Conservation (phyloP, 2,329 filamentous ascomycete genomes). For the Pseudocercospora eumusae region DNA sequence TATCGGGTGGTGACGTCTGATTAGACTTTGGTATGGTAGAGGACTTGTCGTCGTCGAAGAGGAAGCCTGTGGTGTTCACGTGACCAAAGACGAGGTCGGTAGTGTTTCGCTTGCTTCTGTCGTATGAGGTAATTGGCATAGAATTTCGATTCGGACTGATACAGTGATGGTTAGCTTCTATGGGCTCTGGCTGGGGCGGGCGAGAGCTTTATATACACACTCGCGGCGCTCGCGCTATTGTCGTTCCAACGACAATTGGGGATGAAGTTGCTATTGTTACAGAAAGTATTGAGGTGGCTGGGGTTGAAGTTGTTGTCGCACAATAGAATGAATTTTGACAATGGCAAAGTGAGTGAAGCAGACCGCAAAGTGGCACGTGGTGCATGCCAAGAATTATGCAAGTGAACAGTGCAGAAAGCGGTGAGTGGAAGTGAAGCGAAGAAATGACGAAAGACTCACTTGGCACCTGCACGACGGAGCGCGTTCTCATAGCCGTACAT, state of each 20-base stretch:
- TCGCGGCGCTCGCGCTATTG: constrained; percentile 19
- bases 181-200: constrained; percentile 4
- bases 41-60: constrained; percentile 69
- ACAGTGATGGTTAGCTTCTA: constrained; percentile 31
- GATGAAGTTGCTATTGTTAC: constrained; percentile 20
- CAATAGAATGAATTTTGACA: constrained; percentile 16
- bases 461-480: constrained; percentile 72
- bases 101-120: constrained; percentile 62
- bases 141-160: constrained; percentile 83
- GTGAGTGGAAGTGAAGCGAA: constrained; percentile 45
- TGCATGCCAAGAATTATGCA: constrained; percentile 20
- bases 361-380: constrained; percentile 10
- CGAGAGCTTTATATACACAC: constrained; percentile 19
- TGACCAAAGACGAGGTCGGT: constrained; percentile 65
- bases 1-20: constrained; percentile 60
- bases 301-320: constrained; percentile 14
- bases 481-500: constrained; percentile 59
- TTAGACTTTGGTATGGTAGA: constrained; percentile 41
- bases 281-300: constrained; percentile 21
- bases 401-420: constrained; percentile 12
- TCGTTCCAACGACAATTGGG: constrained; percentile 18
- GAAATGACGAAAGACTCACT: constrained; percentile 62
- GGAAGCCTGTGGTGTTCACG: constrained; percentile 79
- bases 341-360: constrained; percentile 13
- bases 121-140: constrained; percentile 78